These are phyloP conservation scores for Pleurotus citrinopileatus DNA, from an alignment of 768 basidiomycete species.

Conservation along the genomic window DNA sequence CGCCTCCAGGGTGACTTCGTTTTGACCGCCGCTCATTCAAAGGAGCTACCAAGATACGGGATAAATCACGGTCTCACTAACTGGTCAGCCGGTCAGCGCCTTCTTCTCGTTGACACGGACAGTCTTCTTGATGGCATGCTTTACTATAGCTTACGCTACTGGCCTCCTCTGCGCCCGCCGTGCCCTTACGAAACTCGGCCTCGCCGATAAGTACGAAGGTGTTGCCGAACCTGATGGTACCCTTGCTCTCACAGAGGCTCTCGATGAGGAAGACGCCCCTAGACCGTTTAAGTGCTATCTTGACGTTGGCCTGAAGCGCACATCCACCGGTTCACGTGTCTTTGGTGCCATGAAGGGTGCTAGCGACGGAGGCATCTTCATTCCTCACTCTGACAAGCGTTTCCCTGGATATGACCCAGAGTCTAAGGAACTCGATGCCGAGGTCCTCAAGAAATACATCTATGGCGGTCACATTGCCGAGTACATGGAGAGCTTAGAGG, in stretches of 20 bases:
- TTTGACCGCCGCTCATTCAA: slow-evolving; percentile 82
- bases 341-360: slow-evolving; percentile 99
- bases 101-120: slow-evolving; percentile 1
- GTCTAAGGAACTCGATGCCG: slow-evolving; percentile 88
- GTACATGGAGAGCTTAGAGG: slow-evolving; percentile 99
- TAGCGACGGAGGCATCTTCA: slow-evolving; percentile 94
- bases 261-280: slow-evolving; percentile 91
- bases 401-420: slow-evolving; percentile 98
- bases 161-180: slow-evolving; percentile 94
- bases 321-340: slow-evolving; percentile 94
- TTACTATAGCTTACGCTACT: slow-evolving; percentile 84
- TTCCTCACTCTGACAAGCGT: slow-evolving; percentile 96
- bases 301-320: slow-evolving; percentile 97
- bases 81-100: slow-evolving; percentile 84
- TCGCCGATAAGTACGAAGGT: slow-evolving; percentile 98
- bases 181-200: slow-evolving; percentile 90
- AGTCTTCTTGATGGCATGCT: background rate
- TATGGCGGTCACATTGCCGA: slow-evolving; percentile 96
- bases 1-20: slow-evolving; percentile 97
- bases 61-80: slow-evolving; percentile 98
- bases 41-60: slow-evolving; percentile 92
- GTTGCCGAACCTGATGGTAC: slow-evolving; percentile 89
- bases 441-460: slow-evolving; percentile 97
- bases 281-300: slow-evolving; percentile 99
- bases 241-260: slow-evolving; percentile 74